phyloP scores from a whole-genome alignment of 2,329 filamentous ascomycete species.

The Whalleya microplaca region DNA sequence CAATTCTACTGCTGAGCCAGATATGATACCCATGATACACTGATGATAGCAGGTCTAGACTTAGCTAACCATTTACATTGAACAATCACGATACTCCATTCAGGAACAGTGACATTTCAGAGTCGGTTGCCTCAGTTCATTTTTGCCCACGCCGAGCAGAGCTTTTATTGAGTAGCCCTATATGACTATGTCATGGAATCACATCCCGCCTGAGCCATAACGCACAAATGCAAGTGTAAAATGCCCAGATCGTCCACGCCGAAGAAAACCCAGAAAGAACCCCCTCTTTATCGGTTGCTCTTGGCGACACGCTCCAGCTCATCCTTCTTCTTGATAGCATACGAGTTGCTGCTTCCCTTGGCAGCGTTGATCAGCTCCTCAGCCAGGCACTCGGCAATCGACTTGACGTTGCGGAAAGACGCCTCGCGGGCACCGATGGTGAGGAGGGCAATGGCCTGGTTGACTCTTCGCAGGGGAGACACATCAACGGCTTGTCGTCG shows the following conservation, averaged over 20 bases:
- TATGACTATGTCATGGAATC: conserved; percentile 49
- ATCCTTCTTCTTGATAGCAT: conserved; percentile 99
- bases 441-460: conserved; percentile 98
- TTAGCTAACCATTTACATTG: conserved; percentile 2
- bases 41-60: conserved; percentile 8
- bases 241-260: conserved; percentile 46
- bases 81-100: conserved; percentile 7
- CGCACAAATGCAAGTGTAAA: conserved; percentile 49
- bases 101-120: conserved; percentile 13
- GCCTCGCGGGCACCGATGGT: conserved; percentile 99
- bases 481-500: conserved; percentile 99
- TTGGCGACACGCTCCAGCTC: conserved; percentile 99
- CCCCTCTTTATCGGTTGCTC: conserved; percentile 92
- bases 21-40: conserved; percentile 15
- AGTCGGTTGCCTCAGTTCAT: conserved; percentile 41
- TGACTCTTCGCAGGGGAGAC: conserved; percentile 97
- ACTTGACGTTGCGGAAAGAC: conserved; percentile 99
- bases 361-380: conserved; percentile 99
- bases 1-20: conserved; percentile 1
- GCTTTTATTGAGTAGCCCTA: conserved; percentile 45
- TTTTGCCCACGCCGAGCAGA: conserved; percentile 40
- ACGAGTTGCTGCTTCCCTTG: conserved; percentile 99
- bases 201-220: conserved; percentile 48
- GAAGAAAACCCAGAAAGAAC: conserved; percentile 44
- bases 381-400: conserved; percentile 97